Evolutionary conservation across 2,329 filamentous ascomycete species (phyloP).

Genomic region (Aspergillus niger): DNA sequence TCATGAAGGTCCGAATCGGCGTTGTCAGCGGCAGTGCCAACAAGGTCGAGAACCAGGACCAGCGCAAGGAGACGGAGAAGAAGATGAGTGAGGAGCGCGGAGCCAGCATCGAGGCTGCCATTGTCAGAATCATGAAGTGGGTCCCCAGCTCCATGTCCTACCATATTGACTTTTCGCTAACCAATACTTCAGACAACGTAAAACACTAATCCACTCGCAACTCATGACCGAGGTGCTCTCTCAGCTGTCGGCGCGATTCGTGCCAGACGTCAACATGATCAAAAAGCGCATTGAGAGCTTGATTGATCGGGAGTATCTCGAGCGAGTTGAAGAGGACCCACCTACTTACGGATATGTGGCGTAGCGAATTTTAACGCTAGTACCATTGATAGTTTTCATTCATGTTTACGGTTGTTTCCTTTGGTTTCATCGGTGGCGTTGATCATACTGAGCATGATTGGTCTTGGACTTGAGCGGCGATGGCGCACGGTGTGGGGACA

Average conservation of each 20-base stretch:
- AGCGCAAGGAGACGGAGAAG: conserved; percentile 55
- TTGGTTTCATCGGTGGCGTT: background rate
- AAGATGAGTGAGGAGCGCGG: conserved; percentile 54
- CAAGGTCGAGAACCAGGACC: conserved; percentile 74
- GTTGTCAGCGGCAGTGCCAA: conserved; percentile 75
- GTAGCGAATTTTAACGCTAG: conserved; percentile 19
- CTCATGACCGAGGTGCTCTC: conserved; percentile 54
- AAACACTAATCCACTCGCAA: conserved; percentile 49
- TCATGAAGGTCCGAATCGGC: conserved; percentile 85
- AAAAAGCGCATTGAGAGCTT: conserved; percentile 56
- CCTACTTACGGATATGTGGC: conserved; percentile 51
- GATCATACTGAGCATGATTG: background rate
- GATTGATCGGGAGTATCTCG: conserved; percentile 57
- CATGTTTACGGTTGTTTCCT: background rate
- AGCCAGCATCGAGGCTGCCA: conserved; percentile 54
- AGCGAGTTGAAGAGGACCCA: conserved; percentile 46
- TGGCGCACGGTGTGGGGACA: conserved; percentile 9
- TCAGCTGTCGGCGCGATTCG: conserved; percentile 52
- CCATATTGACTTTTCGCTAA: background rate
- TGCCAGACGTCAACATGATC: conserved; percentile 55
- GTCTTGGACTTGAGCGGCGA: conserved; percentile 30
- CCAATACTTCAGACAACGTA: conserved; percentile 47
- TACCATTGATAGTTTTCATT: background rate
- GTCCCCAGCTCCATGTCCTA: conserved; percentile 12
- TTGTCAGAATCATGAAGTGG: conserved; percentile 58